Base-by-base conservation (phyloP, 495 filamentous ascomycete genomes). In the Tuber calosporum region DNA sequence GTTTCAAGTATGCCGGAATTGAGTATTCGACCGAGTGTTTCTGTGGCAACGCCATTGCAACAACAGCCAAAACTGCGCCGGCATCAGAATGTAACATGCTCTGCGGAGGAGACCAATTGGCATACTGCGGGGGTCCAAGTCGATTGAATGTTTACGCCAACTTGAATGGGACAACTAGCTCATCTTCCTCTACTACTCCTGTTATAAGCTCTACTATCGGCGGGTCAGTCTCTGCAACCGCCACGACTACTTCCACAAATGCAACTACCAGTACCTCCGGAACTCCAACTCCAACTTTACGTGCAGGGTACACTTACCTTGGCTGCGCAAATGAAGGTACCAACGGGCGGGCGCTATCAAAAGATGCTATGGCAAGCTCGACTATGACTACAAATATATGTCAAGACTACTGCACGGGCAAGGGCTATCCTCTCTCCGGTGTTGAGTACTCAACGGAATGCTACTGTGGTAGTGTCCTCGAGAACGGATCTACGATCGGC, bases 391-490 rank as follows among this genome's bases (percentile, higher is more conserved):
- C 87, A 43, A 84, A 83, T 73, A 83, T 84, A 68, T 92, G 89
- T 81, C 81, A 89, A 41, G 79, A 84, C 62, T 86, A 85, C 45
- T 80, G 73, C 42, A 70, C 76, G 17, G 41, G 66, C 17, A 69
- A 79, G 19, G 67, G 67, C 0, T 91, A 86, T 81, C 83, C 75
- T 73, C 88, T 87, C 77, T 87, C 84, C 72, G 91, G 89, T 69
- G 80, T 90, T 4, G 90, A 93, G 81, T 92, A 92, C 73, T 88
- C 87, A 45, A 85, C 87, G 45, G 88, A 93, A 79, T 91, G 90
- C 77, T 91, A 88, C 82, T 91, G 89, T 78, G 89, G 87, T 13
- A 87, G 89, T 78, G 80, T 82, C 13, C 9, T 79, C 0, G 69
- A 73, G 34, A 75, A 77, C 37, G 67, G 48, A 20, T 74, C 77